Evolutionary conservation across 345 rosid genomes (phyloP).

Genomic region (Camelina hispida): DNA sequence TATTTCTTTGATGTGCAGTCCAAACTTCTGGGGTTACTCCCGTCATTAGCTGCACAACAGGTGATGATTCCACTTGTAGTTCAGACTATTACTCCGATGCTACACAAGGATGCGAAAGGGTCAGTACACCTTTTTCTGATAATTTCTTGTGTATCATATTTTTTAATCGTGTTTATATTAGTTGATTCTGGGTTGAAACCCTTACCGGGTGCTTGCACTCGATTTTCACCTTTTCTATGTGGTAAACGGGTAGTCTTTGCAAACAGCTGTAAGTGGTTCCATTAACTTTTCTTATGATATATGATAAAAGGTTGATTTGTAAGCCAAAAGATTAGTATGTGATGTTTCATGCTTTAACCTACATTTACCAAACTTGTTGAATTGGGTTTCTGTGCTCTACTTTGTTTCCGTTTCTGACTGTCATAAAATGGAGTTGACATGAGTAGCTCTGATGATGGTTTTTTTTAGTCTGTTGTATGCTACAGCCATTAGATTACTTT

Average conservation of each 20-base stretch:
- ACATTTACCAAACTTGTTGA: conserved; percentile 25
- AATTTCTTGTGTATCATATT: conserved; percentile 6
- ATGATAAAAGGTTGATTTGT: conserved; percentile 12
- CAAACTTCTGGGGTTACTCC: conserved; percentile 81
- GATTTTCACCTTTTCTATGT: background rate
- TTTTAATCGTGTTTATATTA: conserved; percentile 19
- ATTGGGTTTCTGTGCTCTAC: conserved; percentile 9
- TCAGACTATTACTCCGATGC: conserved; percentile 85
- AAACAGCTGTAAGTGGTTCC: conserved; percentile 16
- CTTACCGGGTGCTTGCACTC: conserved; percentile 20
- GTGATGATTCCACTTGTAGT: conserved; percentile 84
- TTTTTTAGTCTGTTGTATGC: conserved; percentile 76
- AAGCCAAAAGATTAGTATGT: conserved; percentile 28
- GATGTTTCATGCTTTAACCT: conserved; percentile 17
- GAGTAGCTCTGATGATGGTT: conserved; percentile 42
- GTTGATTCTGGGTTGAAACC: conserved; percentile 19
- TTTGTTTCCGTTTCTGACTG: conserved; percentile 21
- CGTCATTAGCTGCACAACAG: conserved; percentile 82
- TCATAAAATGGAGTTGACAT: conserved; percentile 19
- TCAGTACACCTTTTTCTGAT: conserved; percentile 49
- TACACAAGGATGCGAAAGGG: conserved; percentile 69
- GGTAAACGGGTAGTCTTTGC: conserved; percentile 21
- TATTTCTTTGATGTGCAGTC: conserved; percentile 54
- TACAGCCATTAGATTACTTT: conserved; percentile 90
- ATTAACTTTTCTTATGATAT: conserved; percentile 15